Conservation (phyloP, 257 asterid species). For the Agastache rugosa region DNA sequence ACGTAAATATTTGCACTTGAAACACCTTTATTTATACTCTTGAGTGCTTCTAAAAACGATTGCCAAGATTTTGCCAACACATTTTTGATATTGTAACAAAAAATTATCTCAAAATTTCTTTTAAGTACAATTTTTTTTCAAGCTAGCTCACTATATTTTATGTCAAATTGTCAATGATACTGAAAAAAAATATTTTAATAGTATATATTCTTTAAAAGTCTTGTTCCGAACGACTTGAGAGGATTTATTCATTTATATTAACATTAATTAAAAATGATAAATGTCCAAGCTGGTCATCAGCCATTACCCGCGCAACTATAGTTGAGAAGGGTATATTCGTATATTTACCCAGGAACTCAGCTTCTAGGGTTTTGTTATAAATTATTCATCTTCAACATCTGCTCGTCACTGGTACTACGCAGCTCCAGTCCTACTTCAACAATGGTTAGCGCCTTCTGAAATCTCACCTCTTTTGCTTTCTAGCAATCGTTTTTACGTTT, state of each 20-base stretch:
- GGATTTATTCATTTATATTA: neutral
- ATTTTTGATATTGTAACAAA: too few relatives aligned
- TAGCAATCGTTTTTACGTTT: neutral
- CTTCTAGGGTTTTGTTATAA: conserved; percentile 43
- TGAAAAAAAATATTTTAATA: too few relatives aligned
- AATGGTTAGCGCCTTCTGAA: conserved; percentile 36
- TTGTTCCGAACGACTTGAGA: too few relatives aligned
- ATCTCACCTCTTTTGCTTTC: neutral
- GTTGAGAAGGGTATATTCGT: conserved; percentile 23
- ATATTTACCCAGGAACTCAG: neutral
- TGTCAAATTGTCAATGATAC: too few relatives aligned
- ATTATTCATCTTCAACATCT: neutral
- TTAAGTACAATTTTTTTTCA: too few relatives aligned
- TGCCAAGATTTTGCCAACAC: too few relatives aligned
- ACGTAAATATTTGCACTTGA: too few relatives aligned
- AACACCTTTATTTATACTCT: too few relatives aligned
- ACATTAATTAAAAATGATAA: neutral
- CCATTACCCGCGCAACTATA: neutral
- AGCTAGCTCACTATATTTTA: too few relatives aligned
- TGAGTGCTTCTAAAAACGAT: too few relatives aligned
- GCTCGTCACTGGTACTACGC: conserved; percentile 23
- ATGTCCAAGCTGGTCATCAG: neutral
- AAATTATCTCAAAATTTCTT: too few relatives aligned
- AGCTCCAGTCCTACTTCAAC: conserved; percentile 30
- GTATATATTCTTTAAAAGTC: too few relatives aligned